Base-by-base conservation (phyloP, 2,329 filamentous ascomycete species). In the Alternaria ventricosa region DNA sequence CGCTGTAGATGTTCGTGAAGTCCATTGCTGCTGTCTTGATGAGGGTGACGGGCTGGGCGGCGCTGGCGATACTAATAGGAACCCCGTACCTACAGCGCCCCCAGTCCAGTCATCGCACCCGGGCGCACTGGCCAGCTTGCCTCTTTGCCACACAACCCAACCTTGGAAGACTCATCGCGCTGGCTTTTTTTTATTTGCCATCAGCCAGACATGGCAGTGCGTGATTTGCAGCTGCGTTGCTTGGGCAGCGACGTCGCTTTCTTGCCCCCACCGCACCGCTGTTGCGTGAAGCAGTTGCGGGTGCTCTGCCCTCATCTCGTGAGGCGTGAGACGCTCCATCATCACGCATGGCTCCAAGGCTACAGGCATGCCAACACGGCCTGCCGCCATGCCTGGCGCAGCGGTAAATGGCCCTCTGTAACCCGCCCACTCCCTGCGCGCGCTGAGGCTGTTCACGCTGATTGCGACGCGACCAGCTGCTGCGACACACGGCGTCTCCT, bases 21-120 rank as follows among this genome's bases (percentile, higher is more conserved):
- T 75, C 69, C 76, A 78, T 78, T 69, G 68, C 69, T 78, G 65
- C 71, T 74, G 68, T 72, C 66, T 70, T 72, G 71, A 68, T 68
- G 71, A 63, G 66, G 65, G 67, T 61, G 69, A 57, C 50, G 64
- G 68, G 68, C 70, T 72, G 68, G 70, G 71, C 69, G 71, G 69
- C 64, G 45, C 67, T 68, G 63, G 71, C 67, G 67, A 74, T 71
- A 65, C 68, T 73, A 73, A 73, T 73, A 74, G 71, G 69, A 68
- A 71, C 60, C 67, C 70, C 67, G 59, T 63, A 57, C 55, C 66
- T 64, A 67, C 66, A 65, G 64, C 63, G 60, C 55, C 69, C 68
- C 70, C 63, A 55, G 65, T 59, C 71, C 65, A 74, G 70, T 72
- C 71, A 73, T 72, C 64, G 64, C 64, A 57, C 50, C 66, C 53